These are phyloP conservation scores for Panicum virgatum DNA, from an alignment of 202 grass and related monocot species.

Conservation along the genomic window DNA sequence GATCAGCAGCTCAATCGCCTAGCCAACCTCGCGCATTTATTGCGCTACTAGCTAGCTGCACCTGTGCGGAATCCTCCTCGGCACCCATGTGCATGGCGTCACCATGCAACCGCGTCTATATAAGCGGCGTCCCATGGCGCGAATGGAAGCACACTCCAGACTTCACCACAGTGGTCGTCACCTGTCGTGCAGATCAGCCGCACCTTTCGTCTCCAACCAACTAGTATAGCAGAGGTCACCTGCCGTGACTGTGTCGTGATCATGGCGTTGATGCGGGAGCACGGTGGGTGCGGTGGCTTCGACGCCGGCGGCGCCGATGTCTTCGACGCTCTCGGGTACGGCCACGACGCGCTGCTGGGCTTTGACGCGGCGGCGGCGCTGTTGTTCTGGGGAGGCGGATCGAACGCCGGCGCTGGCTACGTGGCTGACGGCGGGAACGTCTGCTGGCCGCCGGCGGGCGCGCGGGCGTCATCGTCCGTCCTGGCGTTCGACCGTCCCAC, in stretches of 20 bases:
- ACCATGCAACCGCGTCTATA: neutral
- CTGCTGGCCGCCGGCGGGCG: constrained; percentile 40
- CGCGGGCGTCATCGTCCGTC: constrained; percentile 38
- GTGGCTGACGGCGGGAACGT: neutral
- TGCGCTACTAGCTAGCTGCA: constrained; percentile 5
- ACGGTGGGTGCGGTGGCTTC: no score
- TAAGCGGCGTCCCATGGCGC: neutral
- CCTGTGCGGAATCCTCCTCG: constrained; percentile 4
- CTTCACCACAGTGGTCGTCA: no score
- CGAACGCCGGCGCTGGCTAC: neutral
- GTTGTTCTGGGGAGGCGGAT: constrained; percentile 16
- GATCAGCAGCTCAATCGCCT: constrained; percentile 36
- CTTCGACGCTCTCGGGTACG: constrained; percentile 35
- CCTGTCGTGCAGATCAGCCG: neutral
- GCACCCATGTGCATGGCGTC: constrained; percentile 17
- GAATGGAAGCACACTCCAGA: neutral
- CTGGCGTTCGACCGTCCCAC: constrained; percentile 48
- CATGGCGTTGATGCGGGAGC: constrained; percentile 52
- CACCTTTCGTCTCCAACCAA: neutral
- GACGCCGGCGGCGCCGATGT: no score
- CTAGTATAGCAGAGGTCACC: neutral
- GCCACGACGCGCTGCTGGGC: constrained; percentile 11
- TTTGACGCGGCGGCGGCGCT: constrained; percentile 14
- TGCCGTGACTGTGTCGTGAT: neutral
- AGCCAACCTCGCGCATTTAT: constrained; percentile 39